These are phyloP conservation scores for Sergeia podlipaevii DNA, from an alignment of 208 protist genomes.

Conservation along the genomic window DNA sequence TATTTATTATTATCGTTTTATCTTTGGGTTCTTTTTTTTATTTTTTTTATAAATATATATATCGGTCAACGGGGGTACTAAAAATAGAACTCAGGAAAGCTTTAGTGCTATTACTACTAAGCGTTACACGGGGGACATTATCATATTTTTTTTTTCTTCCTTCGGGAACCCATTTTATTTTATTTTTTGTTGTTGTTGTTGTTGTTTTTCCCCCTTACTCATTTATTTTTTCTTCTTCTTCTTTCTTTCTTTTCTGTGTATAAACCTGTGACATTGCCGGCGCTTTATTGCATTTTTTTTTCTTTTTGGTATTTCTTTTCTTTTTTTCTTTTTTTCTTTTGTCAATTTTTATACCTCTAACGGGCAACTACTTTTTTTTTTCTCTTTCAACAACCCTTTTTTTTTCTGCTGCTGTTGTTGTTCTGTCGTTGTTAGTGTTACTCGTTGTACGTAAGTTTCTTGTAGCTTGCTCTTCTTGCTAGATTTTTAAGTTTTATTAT, in stretches of 20 bases:
- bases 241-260: slow-evolving; percentile 5
- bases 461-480: neutral
- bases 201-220: slow-evolving; percentile 1
- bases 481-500: neutral
- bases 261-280: too few species aligned
- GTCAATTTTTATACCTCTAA: slow-evolving; percentile 2
- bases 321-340: slow-evolving; percentile 6
- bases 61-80: too few species aligned
- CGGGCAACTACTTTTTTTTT: neutral
- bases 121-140: too few species aligned
- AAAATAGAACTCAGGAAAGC: too few species aligned
- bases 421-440: neutral
- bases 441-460: slow-evolving; percentile 3
- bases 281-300: neutral
- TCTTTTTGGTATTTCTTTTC: slow-evolving; percentile 9
- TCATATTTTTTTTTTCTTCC: slow-evolving; percentile 1
- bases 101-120: too few species aligned
- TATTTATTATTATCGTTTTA: slow-evolving; percentile 14
- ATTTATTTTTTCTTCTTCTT: neutral
- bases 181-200: neutral
- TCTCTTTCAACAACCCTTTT: slow-evolving; percentile 3
- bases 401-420: neutral
- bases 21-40: neutral
- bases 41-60: slow-evolving; percentile 9
- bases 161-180: too few species aligned